Evolutionary conservation across 345 rosid genomes (phyloP), one percentile per base, ranked within the genome.

Genomic region (Viola odorata): DNA sequence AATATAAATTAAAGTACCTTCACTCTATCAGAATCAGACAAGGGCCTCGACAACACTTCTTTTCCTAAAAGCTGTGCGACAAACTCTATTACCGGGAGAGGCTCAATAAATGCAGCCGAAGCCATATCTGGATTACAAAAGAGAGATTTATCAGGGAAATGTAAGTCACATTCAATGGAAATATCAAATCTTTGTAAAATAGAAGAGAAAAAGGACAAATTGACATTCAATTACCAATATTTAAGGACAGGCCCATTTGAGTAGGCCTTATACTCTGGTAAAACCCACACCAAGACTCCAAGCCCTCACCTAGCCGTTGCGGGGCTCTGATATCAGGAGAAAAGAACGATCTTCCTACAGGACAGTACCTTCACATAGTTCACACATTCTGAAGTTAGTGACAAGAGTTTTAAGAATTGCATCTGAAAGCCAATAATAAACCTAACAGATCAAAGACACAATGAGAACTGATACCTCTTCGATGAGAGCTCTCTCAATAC

Each of bases 281-380:
- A 72, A 91, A 94, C 37, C 99, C 99, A 57, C 96, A 91, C 99
- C 99, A 94, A 14, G 95, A 86, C 84, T 94, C 96, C 74, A 94
- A 82, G 59, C 99, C 99, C 14, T 94, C 99, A 60, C 99, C 96
- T 7, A 94, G 90, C 37, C 87, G 67, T 57, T 86, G 95, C 0
- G 95, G 95, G 38, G 77, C 74, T 77, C 89, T 77, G 55, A 88
- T 76, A 74, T 80, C 82, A 12, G 96, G 99, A 41, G 99, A 94
- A 61, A 88, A 94, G 81, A 94, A 94, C 16, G 92, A 94, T 73
- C 97, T 84, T 48, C 97, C 97, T 53, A 94, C 69, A 0, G 95
- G 92, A 63, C 84, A 85, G 65, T 80, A 94, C 78, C 96, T 88
- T 63, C 72, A 66, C 32, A 62, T 36, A 12, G 38, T 41, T 55